Evolutionary conservation across 202 grass and related monocot genomes (phyloP), one percentile per base, ranked within the genome.

Genomic region (Dendrocalamus latiflorus): DNA sequence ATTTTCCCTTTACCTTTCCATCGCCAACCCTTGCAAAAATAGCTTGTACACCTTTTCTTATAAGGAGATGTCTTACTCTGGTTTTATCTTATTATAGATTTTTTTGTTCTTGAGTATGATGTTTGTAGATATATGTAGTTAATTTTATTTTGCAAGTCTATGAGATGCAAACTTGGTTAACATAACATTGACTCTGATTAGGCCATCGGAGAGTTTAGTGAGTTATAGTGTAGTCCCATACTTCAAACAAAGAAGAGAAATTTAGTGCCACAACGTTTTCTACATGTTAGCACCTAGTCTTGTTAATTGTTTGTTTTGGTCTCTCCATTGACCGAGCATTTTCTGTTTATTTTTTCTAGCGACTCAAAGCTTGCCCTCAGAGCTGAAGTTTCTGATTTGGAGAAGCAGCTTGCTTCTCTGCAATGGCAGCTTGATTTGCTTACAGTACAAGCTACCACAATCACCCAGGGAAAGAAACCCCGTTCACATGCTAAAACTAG

Each of bases 311-410:
- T 45, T 79, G 57, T 87, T 90, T 70, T 58, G 30, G 64, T 64
- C 25, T 70, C 20, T 81, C 78, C 36, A 56, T 81, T 92, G 51
- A 90, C 45, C 64, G 65, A 73, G 44, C 3, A 37, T 91, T 78
- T 84, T 72, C 4, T 33, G 9, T 61, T 79, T 38, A 21, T 68
- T 79, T 71, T 15, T 71, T 75, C 54, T 78, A 97, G 95, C 47
- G 86, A 94, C 70, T 91, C 95, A 82, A 97, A 94, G 81, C 78
- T 89, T 79, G 79, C 90, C 69, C 88, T 91, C 79, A 94, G 91
- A 85, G 88, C 66, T 38, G 95, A 97, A 84, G 90, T 87, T 82
- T 57, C 84, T 86, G 72, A 94, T 81, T 94, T 98, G 86, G 88
- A 98, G 83, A 98, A 83, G 80, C 87, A 94, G 83, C 86, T 98